Conservation (phyloP, 129 eudicot species). For the Cynara cardunculus region DNA sequence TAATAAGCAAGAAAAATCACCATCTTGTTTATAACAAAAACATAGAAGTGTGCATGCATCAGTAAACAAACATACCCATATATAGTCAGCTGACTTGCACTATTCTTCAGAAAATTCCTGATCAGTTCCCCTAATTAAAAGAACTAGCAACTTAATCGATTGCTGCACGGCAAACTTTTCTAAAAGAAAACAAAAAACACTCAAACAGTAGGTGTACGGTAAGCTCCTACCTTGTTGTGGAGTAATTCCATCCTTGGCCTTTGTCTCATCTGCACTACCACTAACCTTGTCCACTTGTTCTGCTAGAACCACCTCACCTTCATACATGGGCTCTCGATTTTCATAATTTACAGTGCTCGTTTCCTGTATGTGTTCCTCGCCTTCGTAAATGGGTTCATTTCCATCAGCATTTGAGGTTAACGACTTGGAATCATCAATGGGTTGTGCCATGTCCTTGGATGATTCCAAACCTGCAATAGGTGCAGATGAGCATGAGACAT, state of each 20-base stretch:
- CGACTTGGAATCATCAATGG: constrained; percentile 42
- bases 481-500: constrained; percentile 9
- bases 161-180: not conserved
- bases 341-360: constrained; percentile 39
- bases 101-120: constrained; percentile 64
- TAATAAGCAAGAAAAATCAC: not conserved
- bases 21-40: not conserved
- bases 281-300: constrained; percentile 50
- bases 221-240: constrained; percentile 51
- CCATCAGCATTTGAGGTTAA: constrained; percentile 50
- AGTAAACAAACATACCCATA: constrained; percentile 52
- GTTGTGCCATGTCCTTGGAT: constrained; percentile 27
- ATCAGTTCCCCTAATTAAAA: constrained; percentile 62
- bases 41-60: not conserved
- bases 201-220: not conserved
- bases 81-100: constrained; percentile 82
- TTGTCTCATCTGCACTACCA: constrained; percentile 24
- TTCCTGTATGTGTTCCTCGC: constrained; percentile 79
- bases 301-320: constrained; percentile 85
- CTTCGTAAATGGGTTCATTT: constrained; percentile 92
- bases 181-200: not conserved
- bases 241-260: constrained; percentile 45
- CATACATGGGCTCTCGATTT: constrained; percentile 83
- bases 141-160: constrained; percentile 16
- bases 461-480: constrained; percentile 32